Base-by-base conservation (phyloP, 768 basidiomycete genomes). In the Amanita inopinata region DNA sequence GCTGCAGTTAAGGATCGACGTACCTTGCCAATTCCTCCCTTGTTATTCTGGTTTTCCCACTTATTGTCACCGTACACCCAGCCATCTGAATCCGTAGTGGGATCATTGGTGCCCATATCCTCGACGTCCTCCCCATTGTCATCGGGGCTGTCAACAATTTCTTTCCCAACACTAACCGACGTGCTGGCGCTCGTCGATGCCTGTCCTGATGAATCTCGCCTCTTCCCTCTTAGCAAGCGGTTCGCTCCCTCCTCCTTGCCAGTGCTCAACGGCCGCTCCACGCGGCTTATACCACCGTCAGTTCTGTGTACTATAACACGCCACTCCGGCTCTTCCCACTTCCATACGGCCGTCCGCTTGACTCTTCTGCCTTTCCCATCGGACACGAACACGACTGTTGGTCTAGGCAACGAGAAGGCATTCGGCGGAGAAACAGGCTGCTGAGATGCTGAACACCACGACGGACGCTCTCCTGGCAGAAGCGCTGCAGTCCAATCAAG, bases 11-110 rank as follows among this genome's bases (percentile, higher is more conserved):
- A 25, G 5, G 18, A 22, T 22, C 18, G 18, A 53, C 63, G 32
- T 31, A 80, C 81, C 68, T 92, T 92, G 58, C 91, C 85, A 64
- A 93, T 74, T 4, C 89, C 88, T 36, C 88, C 87, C 51, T 80
- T 83, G 43, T 67, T 66, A 41, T 77, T 80, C 33, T 73, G 67
- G 14, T 65, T 71, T 55, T 96, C 91, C 92, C 92, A 97, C 58
- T 96, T 94, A 59, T 97, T 97, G 51, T 93, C 92, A 2, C 80
- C 83, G 53, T 91, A 96, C 4, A 91, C 73, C 92, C 92, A 97
- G 3, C 92, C 92, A 47, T 93, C 89, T 3, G 69, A 56, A 56
- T 97, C 92, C 1, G 91, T 94, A 27, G 64, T 56, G 20, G 65
- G 62, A 33, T 80, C 74, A 40, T 77, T 74, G 2, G 71, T 70